phyloP scores from a whole-genome alignment of 495 filamentous ascomycete species.

The Trichoderma asperelloides region DNA sequence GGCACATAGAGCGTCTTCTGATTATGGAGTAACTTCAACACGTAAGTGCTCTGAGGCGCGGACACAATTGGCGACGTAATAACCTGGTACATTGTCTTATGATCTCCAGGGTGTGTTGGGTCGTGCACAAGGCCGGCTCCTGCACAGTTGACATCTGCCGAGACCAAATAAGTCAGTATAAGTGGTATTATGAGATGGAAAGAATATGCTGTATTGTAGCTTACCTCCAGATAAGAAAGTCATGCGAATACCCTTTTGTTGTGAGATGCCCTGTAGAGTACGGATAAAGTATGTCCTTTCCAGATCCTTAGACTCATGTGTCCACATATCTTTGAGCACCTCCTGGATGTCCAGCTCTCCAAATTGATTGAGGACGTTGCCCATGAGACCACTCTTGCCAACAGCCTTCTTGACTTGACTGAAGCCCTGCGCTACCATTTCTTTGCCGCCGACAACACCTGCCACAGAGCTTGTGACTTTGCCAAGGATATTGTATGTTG shows the following conservation, averaged over 20 bases:
- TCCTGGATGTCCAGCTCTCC: constrained; percentile 95
- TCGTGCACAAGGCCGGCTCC: constrained; percentile 94
- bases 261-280: constrained; percentile 86
- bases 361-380: constrained; percentile 85
- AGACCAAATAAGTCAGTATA: constrained; percentile 10
- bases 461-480: constrained; percentile 91
- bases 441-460: constrained; percentile 88
- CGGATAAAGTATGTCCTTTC: constrained; percentile 95
- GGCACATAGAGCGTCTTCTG: constrained; percentile 87
- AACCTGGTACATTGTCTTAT: constrained; percentile 99
- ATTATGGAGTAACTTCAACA: constrained; percentile 86
- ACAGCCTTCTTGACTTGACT: constrained; percentile 91
- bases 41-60: constrained; percentile 69
- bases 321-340: constrained; percentile 94
- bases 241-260: constrained; percentile 90
- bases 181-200: neutral
- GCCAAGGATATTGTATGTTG: constrained; percentile 87
- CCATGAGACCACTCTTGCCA: constrained; percentile 91
- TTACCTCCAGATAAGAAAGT: constrained; percentile 82
- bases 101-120: constrained; percentile 77
- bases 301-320: constrained; percentile 94
- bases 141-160: constrained; percentile 70
- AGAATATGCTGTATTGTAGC: constrained; percentile 13
- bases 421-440: constrained; percentile 83
- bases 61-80: constrained; percentile 89